Base-by-base conservation (phyloP, 306 rosid genomes). In the Rubus idaeus region DNA sequence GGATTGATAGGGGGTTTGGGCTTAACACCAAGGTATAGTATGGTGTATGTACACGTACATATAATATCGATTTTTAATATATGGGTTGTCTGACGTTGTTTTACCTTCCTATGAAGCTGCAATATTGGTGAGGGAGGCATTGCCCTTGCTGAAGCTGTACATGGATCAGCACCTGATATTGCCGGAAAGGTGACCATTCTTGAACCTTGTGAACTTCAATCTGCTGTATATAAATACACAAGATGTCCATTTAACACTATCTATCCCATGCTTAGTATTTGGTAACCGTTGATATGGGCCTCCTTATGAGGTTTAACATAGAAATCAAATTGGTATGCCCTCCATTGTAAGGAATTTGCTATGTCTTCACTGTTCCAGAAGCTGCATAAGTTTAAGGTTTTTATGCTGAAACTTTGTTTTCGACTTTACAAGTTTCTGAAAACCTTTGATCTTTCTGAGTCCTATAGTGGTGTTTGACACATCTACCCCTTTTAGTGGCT, bases 71-170 rank as follows among this genome's bases (percentile, higher is more conserved):
- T 50, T 51, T 61, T 68, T 50, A 47, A 44, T 44, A 37, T 14
- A 23, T 62, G 10, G 73, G 57, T 40, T 40, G 3, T 86, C 87
- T 84, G 77, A 89, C n/a, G n/a, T n/a, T 67, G 40, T 3, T 65
- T 74, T 70, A 45, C 62, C 73, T 62, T 64, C 21, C 18, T 64
- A 57, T 86, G 55, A 83, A 95, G 99, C 90, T 87, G 92, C 86
- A 96, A 96, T 85, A 96, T 96, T 77, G 99, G 99, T 39, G 97
- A 91, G 88, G 98, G 98, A 69, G 99, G 99, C 53, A 92, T 96
- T 69, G 98, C 99, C 68, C 99, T 96, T 74, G 99, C 99, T 72
- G 99, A 96, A 88, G 99, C 99, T 80, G 99, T 96, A 60, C 99
- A 96, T 80, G 99, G 99, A 87, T 96, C 99, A 35, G 99, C 99